Evolutionary conservation across 2,329 filamentous ascomycete species (phyloP).

Genomic region (Cordyceps tenuipes): DNA sequence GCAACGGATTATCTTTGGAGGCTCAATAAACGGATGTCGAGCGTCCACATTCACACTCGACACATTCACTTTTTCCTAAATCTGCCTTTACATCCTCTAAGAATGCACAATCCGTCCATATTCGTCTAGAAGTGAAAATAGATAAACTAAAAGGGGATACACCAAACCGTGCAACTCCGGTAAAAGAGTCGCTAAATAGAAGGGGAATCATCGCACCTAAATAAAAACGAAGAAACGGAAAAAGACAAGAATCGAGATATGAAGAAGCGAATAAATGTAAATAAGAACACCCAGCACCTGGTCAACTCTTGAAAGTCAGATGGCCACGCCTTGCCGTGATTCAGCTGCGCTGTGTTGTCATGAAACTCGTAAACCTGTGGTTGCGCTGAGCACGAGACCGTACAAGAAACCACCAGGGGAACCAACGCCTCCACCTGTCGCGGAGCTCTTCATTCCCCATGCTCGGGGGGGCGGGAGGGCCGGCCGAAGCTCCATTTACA

Average conservation of each 20-base stretch:
- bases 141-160: neutral
- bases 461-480: neutral
- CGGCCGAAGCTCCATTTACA: constrained; percentile 19
- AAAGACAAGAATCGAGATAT: neutral
- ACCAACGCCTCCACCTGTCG: constrained; percentile 19
- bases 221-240: neutral
- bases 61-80: neutral
- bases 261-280: neutral
- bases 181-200: constrained; percentile 12
- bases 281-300: neutral
- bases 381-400: constrained; percentile 19
- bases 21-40: constrained; percentile 10
- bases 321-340: neutral
- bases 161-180: constrained; percentile 12
- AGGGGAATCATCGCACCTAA: constrained; percentile 13
- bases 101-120: constrained; percentile 2
- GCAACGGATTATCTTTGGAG: constrained; percentile 7
- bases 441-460: constrained; percentile 13
- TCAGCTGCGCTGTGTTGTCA: constrained; percentile 2
- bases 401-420: constrained; percentile 8
- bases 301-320: constrained; percentile 3
- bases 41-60: constrained; percentile 3
- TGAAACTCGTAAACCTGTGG: constrained; percentile 29
- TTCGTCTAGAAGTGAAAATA: constrained; percentile 6
- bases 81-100: constrained; percentile 6